Base-by-base conservation (phyloP, 352 stramenopile species). In the Phytophthora kernoviae region DNA sequence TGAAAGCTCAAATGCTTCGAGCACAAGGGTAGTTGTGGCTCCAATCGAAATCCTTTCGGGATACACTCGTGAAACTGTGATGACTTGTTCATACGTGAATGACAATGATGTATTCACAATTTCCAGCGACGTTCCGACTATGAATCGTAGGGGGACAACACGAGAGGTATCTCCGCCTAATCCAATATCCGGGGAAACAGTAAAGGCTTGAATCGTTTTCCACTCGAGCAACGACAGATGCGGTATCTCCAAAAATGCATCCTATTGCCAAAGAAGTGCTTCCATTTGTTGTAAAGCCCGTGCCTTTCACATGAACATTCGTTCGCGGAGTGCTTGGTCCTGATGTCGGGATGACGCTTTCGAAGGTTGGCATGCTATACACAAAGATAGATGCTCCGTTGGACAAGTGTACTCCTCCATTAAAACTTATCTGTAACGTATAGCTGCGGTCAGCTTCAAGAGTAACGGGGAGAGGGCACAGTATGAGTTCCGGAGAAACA, bases 361-460 rank as follows among this genome's bases (percentile, higher is more conserved):
- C 5, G 15, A 82, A 78, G 4, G 24, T 63, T 24, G 73, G 73
- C 1, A 64, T 20, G 0, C 54, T 41, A 32, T 69, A 76, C 6
- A 82, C 42, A 33, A 62, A 60, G 0, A 58, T 34, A 8, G 27
- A 20, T 11, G 27, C 33, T 2, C 32, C 54, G 1, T 34, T 47
- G 4, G 70, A 79, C 10, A 65, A 58, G 40, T 82, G 67, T 1
- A 30, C 41, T 1, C 68, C 60, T 1, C 62, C 66, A 32, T 82
- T 82, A 0, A 82, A 34, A 36, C 70, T 82, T 20, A 82, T 17
- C 0, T 41, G 52, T 21, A 79, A 9, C 0, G 55, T 21, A 49
- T 77, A 79, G 17, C 58, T 54, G 10, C 39, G 37, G 9, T 18
- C 24, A 5, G 37, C 33, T 4, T 49, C 22, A 10, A 77, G 37